Conservation (phyloP, 148 eudicot species). For the Agrostemma githago region DNA sequence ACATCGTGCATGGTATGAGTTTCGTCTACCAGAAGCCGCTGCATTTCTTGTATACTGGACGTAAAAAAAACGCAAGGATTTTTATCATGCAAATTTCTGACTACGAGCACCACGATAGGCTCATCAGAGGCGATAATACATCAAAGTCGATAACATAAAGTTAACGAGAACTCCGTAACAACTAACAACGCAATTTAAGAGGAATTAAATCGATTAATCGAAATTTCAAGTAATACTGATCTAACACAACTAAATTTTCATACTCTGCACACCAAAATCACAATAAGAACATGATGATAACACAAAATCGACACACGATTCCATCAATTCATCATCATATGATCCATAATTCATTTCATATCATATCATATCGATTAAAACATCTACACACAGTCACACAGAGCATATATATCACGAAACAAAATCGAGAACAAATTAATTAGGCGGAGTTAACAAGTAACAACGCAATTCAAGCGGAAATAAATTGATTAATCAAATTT, state of each 20-base stretch:
- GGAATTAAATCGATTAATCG: neutral
- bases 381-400: no score
- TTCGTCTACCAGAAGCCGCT: conserved; percentile 26
- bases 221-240: neutral
- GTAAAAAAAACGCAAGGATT: conserved; percentile 6
- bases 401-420: no score
- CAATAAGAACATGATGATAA: neutral
- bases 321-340: neutral
- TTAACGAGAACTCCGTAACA: no score
- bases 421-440: no score
- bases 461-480: no score
- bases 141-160: no score
- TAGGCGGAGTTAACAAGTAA: no score
- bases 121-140: neutral
- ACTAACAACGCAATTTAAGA: no score
- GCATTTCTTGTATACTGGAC: conserved; percentile 37
- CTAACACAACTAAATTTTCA: neutral
- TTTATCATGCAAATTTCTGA: neutral
- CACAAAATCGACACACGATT: neutral
- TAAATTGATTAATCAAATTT: no score
- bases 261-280: neutral
- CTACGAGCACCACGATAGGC: neutral
- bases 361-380: no score
- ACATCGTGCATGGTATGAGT: conserved; percentile 29
- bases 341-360: no score